Evolutionary conservation across 768 basidiomycete species (phyloP).

Genomic region (Tulasnella sp.): DNA sequence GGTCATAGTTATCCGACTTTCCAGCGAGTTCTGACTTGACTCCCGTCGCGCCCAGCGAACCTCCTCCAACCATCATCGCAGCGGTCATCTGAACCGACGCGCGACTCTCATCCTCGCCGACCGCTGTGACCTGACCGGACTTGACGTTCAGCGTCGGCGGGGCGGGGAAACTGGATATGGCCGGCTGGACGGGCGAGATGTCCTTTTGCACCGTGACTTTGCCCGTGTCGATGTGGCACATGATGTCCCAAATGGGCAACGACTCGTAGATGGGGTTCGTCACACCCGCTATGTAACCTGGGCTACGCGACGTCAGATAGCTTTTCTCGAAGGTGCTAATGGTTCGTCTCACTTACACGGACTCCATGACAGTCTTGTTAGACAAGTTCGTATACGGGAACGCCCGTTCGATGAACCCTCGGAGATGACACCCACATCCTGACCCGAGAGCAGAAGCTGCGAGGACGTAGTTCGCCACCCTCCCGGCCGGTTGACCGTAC

Average conservation of each 20-base stretch:
- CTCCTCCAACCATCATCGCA: conserved; percentile 5
- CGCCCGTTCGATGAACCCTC: conserved; percentile 81
- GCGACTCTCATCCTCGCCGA: conserved; percentile 8
- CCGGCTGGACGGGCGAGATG: conserved; percentile 38
- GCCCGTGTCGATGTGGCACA: conserved; percentile 83
- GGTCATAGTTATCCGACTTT: conserved; percentile 57
- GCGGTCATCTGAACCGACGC: conserved; percentile 4
- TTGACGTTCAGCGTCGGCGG: not conserved
- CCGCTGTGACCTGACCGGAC: not conserved
- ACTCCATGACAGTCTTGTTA: conserved; percentile 41
- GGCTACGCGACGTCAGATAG: conserved; percentile 31
- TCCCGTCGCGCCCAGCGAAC: not conserved
- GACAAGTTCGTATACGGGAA: conserved; percentile 92
- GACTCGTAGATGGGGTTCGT: conserved; percentile 95
- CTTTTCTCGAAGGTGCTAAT: not conserved
- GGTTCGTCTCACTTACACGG: conserved; percentile 46
- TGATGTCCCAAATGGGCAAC: conserved; percentile 79
- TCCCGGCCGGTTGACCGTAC: conserved; percentile 76
- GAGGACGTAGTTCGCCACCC: conserved; percentile 84
- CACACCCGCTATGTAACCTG: conserved; percentile 92
- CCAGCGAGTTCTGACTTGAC: conserved; percentile 6
- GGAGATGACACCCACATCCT: conserved; percentile 72
- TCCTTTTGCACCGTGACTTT: conserved; percentile 82
- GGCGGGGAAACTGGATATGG: conserved; percentile 1
- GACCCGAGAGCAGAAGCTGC: conserved; percentile 90